Conservation (phyloP, 352 stramenopile genomes). For the Pythium pectinolyticum region DNA sequence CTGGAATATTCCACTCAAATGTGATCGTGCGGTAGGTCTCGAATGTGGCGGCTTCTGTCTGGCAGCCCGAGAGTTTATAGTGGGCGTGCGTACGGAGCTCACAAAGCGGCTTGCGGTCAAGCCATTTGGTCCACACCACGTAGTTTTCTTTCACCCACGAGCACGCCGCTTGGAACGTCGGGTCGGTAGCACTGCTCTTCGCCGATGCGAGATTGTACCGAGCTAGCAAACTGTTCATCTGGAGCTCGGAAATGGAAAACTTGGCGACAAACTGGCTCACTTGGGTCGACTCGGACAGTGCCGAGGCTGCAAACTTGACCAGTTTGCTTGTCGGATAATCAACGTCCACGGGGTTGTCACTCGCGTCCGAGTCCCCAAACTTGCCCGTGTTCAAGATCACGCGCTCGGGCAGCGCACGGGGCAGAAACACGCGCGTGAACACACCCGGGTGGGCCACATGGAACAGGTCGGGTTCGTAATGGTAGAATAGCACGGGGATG, state of each 20-base stretch:
- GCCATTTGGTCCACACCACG: conserved; percentile 20
- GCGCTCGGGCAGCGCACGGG: conserved; percentile 20
- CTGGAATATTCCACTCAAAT: conserved; percentile 2
- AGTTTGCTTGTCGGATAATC: conserved; percentile 1
- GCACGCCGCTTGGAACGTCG: not conserved
- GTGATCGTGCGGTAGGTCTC: not conserved
- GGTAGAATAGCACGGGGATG: conserved; percentile 39
- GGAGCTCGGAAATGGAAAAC: not conserved
- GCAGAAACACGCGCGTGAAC: conserved; percentile 44
- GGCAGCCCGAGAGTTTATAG: not conserved
- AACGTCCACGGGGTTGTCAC: conserved; percentile 7
- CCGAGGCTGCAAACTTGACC: not conserved
- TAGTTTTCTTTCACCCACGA: conserved; percentile 15
- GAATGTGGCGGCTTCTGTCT: not conserved
- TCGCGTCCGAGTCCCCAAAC: not conserved
- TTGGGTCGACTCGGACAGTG: not conserved
- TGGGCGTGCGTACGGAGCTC: conserved; percentile 1
- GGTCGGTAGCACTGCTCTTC: not conserved
- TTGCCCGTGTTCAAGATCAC: conserved; percentile 18
- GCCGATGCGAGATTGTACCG: not conserved
- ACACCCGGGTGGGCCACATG: conserved; percentile 27
- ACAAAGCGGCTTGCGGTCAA: conserved; percentile 19
- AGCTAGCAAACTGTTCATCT: not conserved
- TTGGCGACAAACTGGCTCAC: not conserved
- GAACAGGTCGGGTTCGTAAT: conserved; percentile 50